phyloP scores from a whole-genome alignment of 1,139 yeast species.

The Candida tropicalis region DNA sequence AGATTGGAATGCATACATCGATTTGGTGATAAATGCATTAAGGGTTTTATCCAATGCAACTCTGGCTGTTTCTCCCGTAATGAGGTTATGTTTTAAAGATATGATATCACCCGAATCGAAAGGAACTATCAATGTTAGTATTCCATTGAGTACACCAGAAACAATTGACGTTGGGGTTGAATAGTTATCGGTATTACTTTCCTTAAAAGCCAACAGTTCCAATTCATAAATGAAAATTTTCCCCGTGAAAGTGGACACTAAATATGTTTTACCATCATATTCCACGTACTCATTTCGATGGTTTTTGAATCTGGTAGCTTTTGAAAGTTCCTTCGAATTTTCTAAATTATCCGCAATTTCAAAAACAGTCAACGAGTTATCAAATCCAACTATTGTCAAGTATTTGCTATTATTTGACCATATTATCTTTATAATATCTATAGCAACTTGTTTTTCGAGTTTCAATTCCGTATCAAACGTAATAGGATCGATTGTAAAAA shows the following conservation, averaged over 20 bases:
- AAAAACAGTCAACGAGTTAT: constrained; percentile 11
- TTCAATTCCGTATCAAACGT: constrained; percentile 9
- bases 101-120: constrained; percentile 36
- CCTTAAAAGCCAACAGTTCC: constrained; percentile 2
- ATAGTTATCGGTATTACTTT: constrained; percentile 9
- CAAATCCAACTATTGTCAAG: constrained; percentile 10
- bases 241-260: constrained; percentile 14
- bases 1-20: constrained; percentile 32
- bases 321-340: neutral
- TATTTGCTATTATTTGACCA: constrained; percentile 18
- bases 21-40: constrained; percentile 23
- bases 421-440: constrained; percentile 5
- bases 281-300: constrained; percentile 10
- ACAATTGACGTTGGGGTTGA: constrained; percentile 14
- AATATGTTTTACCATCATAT: neutral
- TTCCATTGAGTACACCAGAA: constrained; percentile 8
- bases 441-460: constrained; percentile 4
- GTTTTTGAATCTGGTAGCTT: constrained; percentile 11
- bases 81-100: constrained; percentile 17
- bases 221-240: constrained; percentile 12
- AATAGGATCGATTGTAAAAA: constrained; percentile 23
- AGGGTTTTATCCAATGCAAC: constrained; percentile 18
- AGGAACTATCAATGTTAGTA: constrained; percentile 18
- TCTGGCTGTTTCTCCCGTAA: constrained; percentile 12
- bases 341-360: constrained; percentile 8